These are phyloP conservation scores for Talaromyces albobiverticillius DNA, from an alignment of 2,329 filamentous ascomycete species.

Conservation along the genomic window DNA sequence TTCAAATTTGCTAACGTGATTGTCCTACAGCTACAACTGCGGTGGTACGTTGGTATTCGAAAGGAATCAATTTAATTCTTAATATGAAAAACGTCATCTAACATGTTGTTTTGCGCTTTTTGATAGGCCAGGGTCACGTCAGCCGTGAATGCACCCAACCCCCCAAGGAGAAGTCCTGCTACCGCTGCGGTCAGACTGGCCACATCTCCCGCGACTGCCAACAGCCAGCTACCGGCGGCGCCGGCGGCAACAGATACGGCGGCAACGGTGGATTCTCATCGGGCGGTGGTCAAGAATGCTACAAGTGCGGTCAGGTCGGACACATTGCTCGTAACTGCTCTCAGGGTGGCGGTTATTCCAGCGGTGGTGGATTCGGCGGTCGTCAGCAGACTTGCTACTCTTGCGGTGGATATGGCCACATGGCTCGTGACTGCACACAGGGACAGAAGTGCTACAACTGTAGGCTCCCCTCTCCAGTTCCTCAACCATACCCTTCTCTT, in stretches of 20 bases:
- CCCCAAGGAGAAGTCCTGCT: conserved; percentile 76
- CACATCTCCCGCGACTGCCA: conserved; percentile 83
- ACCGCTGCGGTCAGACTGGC: conserved; percentile 68
- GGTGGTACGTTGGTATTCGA: conserved; percentile 61
- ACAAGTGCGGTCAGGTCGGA: conserved; percentile 96
- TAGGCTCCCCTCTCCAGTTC: too few relatives aligned
- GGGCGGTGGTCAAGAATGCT: conserved; percentile 67
- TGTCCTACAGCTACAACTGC: conserved; percentile 69
- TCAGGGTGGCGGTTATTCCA: conserved; percentile 50
- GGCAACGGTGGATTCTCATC: conserved; percentile 22
- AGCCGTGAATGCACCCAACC: conserved; percentile 89
- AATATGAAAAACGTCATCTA: conserved; percentile 17
- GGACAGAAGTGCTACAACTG: conserved; percentile 99
- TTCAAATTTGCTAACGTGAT: conserved; percentile 16
- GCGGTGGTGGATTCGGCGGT: conserved; percentile 52
- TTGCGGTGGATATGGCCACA: conserved; percentile 94
- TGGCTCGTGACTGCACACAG: conserved; percentile 97
- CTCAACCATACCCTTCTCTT: too few relatives aligned
- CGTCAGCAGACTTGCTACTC: conserved; percentile 91
- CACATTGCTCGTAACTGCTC: conserved; percentile 78
- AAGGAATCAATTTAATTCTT: too few relatives aligned
- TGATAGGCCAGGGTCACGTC: conserved; percentile 67
- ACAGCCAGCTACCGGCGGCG: too few relatives aligned
- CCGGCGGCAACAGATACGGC: conserved; percentile 41
- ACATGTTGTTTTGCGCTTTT: conserved; percentile 22